phyloP scores from a whole-genome alignment of 164 flowering plant genomes.

The Amborella trichopoda region DNA sequence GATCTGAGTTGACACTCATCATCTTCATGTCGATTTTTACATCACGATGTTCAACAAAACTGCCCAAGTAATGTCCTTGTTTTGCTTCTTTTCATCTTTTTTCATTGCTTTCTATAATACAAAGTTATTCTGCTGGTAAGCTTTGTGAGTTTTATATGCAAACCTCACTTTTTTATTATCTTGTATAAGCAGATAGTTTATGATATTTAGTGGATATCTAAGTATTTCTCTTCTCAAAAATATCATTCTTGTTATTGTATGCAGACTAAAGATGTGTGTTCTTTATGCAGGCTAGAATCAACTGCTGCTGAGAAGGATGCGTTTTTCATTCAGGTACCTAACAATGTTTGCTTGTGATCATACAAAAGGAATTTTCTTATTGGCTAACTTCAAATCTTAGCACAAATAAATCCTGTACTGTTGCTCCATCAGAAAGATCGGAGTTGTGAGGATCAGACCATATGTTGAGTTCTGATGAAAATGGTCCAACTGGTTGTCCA shows the following conservation, averaged over 20 bases:
- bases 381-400: neutral
- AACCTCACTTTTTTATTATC: neutral
- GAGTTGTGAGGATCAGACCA: no score
- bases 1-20: neutral
- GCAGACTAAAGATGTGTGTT: conserved; percentile 10
- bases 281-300: conserved; percentile 68
- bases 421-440: neutral
- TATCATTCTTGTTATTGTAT: no score
- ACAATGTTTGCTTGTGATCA: neutral
- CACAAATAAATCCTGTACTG: neutral
- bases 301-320: conserved; percentile 55
- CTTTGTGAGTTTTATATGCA: neutral
- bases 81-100: no score
- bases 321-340: conserved; percentile 70
- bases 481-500: no score
- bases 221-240: neutral
- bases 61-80: no score
- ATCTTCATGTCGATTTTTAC: no score
- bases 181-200: neutral
- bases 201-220: neutral
- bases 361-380: neutral
- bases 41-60: no score
- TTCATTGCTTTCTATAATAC: no score
- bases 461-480: no score
- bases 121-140: neutral